Conservation (phyloP, 2,329 filamentous ascomycete genomes). For the Pseudopithomyces maydicus region DNA sequence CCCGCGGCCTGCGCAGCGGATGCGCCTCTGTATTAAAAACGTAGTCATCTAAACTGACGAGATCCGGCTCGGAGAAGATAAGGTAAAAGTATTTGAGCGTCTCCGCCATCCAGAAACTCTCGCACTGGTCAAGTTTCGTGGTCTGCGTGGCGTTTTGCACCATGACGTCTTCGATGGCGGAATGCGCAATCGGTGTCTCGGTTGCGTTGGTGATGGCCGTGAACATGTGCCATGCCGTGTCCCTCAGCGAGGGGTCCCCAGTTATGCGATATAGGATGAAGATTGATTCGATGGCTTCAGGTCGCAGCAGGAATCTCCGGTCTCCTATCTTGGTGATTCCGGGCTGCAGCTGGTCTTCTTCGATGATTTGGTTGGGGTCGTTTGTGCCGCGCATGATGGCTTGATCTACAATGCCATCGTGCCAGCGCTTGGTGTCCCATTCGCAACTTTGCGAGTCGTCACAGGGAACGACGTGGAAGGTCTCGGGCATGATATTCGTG, state of each 20-base stretch:
- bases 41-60: slow-evolving; percentile 70
- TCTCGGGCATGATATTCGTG: slow-evolving; percentile 61
- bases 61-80: slow-evolving; percentile 71
- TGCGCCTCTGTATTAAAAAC: slow-evolving; percentile 66
- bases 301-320: slow-evolving; percentile 53
- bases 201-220: slow-evolving; percentile 70
- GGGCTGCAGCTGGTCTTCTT: slow-evolving; percentile 46
- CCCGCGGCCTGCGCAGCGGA: slow-evolving; percentile 50
- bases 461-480: slow-evolving; percentile 51
- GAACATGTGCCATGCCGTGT: slow-evolving; percentile 89
- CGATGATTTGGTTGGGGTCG: slow-evolving; percentile 37
- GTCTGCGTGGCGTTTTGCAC: slow-evolving; percentile 33
- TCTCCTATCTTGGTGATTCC: slow-evolving; percentile 48
- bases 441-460: slow-evolving; percentile 45
- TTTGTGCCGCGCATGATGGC: slow-evolving; percentile 13
- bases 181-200: slow-evolving; percentile 68
- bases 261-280: slow-evolving; percentile 93
- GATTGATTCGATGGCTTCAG: slow-evolving; percentile 85
- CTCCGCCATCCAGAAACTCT: slow-evolving; percentile 90
- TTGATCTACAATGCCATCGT: slow-evolving; percentile 43
- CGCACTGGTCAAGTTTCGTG: slow-evolving; percentile 40
- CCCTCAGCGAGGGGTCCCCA: slow-evolving; percentile 74
- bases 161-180: slow-evolving; percentile 70
- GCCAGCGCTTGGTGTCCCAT: slow-evolving; percentile 52
- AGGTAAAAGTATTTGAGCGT: slow-evolving; percentile 93